These are phyloP conservation scores for Populus hybrid DNA, from an alignment of 441 rosid species.

Conservation along the genomic window DNA sequence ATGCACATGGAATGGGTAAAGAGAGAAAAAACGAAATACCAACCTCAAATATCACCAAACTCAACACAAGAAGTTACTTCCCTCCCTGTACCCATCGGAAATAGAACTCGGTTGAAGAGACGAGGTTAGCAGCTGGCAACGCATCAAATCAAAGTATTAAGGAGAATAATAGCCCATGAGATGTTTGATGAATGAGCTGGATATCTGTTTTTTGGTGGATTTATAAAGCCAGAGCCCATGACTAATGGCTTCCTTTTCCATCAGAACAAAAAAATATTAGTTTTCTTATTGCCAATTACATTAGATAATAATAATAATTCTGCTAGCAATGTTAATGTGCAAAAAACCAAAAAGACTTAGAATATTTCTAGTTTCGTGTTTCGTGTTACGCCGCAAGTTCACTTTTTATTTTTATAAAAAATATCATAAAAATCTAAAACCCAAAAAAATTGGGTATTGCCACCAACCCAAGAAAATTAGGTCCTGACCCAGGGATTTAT, in stretches of 20 bases:
- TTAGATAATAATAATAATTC: too few species aligned
- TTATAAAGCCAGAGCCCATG: neutral
- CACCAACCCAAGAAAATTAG: too few species aligned
- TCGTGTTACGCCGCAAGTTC: fast-evolving
- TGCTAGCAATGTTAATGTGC: too few species aligned
- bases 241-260: neutral
- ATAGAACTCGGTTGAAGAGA: neutral
- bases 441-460: too few species aligned
- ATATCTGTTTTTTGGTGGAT: neutral
- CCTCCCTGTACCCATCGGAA: neutral
- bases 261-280: too few species aligned
- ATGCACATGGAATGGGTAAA: neutral
- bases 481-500: fast-evolving
- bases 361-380: too few species aligned
- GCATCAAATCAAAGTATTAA: neutral
- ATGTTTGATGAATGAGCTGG: neutral
- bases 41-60: neutral
- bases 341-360: too few species aligned
- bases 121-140: neutral
- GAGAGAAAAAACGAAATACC: neutral
- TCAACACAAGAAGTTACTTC: neutral
- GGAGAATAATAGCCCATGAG: neutral
- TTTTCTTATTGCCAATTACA: too few species aligned
- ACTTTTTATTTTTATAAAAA: too few species aligned
- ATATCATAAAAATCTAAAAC: too few species aligned